Evolutionary conservation across 768 basidiomycete species (phyloP), one percentile per base, ranked within the genome.

Genomic region (Nidularia sp.): DNA sequence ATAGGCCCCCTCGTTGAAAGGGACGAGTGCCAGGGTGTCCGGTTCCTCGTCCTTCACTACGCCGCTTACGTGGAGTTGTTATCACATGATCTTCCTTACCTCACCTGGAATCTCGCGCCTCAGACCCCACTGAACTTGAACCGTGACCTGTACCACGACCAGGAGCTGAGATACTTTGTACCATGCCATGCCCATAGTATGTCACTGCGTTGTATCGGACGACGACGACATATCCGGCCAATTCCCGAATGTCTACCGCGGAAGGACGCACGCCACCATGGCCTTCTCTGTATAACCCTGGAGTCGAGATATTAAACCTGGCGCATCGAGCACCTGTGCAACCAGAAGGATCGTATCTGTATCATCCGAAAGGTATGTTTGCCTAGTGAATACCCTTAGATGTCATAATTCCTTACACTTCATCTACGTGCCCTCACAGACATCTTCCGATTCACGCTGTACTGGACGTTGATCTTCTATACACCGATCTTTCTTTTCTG

Each of bases 261-360:
- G 50, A 15, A 15, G 36, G 36, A 41, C 36, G 15, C 36, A 65
- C 67, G 34, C 69, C 72, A 18, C 45, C 69, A 41, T 80, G 79
- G 79, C 78, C 79, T 3, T 77, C 77, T 1, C 67, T 81, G 31
- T 81, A 81, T 54, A 68, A 74, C 48, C 78, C 76, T 15, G 71
- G 74, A 15, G 45, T 78, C n/a, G 79, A 81, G 57, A 70, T 80
- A 12, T 64, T 78, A 22, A 64, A 73, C 53, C 75, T 79, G 41
- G 58, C 67, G 22, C 70, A 77, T 54, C 59, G 62, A 8, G 59
- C 62, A 36, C 68, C 77, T 5, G 66, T 65, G 7, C 77, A 77
- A 55, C 65, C 66, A 34, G 67, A 64, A n/a, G 78, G 68, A 2
- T 57, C 62, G 5, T 80, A 81, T 65, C 67, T 81, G 12, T 66